A percentile compares a stretch with the other conserved stretches of the same genome.
Evolutionary conservation across 2,329 filamentous ascomycete species (phyloP).

Genomic region (Sclerotinia sclerotiorum): DNA sequence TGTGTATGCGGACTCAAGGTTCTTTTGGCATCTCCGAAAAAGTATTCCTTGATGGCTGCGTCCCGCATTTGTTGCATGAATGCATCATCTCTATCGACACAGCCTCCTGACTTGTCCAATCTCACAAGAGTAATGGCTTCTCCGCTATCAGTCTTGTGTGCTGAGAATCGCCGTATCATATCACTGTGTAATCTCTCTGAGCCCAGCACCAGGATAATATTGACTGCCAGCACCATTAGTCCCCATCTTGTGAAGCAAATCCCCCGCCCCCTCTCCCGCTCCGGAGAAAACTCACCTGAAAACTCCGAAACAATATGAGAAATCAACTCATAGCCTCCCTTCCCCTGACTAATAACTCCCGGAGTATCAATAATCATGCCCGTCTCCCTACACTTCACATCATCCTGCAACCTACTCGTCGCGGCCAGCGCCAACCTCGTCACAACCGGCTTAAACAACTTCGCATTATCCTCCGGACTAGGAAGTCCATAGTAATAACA

Average conservation of each 20-base stretch:
- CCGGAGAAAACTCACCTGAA: slow-evolving; percentile 48
- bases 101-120: slow-evolving; percentile 82
- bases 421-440: slow-evolving; percentile 77
- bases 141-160: slow-evolving; percentile 54
- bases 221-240: slow-evolving; percentile 51
- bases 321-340: slow-evolving; percentile 71
- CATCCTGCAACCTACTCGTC: slow-evolving; percentile 73
- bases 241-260: background rate
- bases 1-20: slow-evolving; percentile 86
- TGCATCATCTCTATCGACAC: slow-evolving; percentile 69
- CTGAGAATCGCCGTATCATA: slow-evolving; percentile 67
- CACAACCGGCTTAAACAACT: slow-evolving; percentile 70
- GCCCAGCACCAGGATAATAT: slow-evolving; percentile 78
- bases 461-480: slow-evolving; percentile 69
- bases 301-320: slow-evolving; percentile 74
- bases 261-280: too few relatives aligned
- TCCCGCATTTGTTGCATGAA: slow-evolving; percentile 76
- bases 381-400: slow-evolving; percentile 66
- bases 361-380: slow-evolving; percentile 87
- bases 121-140: slow-evolving; percentile 74
- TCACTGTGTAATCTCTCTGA: slow-evolving; percentile 75
- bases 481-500: slow-evolving; percentile 84
- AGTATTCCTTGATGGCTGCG: slow-evolving; percentile 83
- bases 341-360: slow-evolving; percentile 64
- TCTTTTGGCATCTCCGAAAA: slow-evolving; percentile 78